Conservation (phyloP, 306 rosid species). For the Dryas alaskensis region DNA sequence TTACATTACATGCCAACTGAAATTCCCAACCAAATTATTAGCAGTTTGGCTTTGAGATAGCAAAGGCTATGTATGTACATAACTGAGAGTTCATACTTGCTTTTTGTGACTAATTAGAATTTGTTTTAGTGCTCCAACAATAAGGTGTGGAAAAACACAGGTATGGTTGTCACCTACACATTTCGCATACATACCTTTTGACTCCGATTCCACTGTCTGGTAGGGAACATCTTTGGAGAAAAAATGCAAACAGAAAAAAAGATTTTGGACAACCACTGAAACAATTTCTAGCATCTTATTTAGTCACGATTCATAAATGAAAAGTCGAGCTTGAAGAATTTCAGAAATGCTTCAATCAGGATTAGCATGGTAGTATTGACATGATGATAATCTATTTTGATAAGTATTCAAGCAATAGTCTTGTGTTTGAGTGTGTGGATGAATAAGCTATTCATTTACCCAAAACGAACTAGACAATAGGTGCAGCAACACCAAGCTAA, state of each 20-base stretch:
- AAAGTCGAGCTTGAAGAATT: not conserved
- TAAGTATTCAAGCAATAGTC: not conserved
- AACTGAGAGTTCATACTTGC: not conserved
- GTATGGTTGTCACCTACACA: not conserved
- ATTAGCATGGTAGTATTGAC: not conserved
- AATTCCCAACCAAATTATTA: not conserved
- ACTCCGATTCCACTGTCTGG: not conserved
- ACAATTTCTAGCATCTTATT: not conserved
- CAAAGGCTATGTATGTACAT: not conserved
- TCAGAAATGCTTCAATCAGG: not conserved
- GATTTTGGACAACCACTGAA: not conserved
- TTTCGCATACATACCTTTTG: not conserved
- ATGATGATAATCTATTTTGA: not conserved
- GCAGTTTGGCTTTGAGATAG: not conserved
- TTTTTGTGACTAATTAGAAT: not conserved
- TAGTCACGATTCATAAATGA: not conserved
- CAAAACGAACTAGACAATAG: not conserved
- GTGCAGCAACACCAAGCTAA: not conserved
- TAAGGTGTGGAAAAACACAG: not conserved
- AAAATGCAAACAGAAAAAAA: not conserved
- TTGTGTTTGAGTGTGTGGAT: not conserved
- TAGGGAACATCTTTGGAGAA: not conserved
- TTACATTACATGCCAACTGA: not conserved
- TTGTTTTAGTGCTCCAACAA: not conserved
- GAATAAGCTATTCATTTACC: not conserved